Conservation (phyloP, 108 stramenopile species). For the Epithemia pelagica region DNA sequence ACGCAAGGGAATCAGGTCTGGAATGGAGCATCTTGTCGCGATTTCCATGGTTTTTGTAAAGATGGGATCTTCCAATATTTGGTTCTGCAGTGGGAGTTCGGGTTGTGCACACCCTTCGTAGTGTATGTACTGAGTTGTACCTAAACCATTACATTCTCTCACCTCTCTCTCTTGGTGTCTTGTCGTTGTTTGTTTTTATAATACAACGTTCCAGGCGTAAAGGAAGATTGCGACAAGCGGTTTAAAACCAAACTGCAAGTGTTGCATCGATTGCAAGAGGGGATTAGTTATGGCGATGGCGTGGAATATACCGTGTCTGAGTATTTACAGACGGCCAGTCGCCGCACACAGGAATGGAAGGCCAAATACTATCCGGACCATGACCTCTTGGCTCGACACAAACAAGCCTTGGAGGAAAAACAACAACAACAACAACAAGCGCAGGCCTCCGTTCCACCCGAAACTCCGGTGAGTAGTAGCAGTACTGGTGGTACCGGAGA, state of each 20-base stretch:
- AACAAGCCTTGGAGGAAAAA: conserved; percentile 7
- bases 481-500: background rate
- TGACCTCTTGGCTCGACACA: conserved; percentile 18
- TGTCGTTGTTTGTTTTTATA: background rate
- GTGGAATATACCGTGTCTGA: conserved; percentile 69
- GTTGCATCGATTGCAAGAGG: conserved; percentile 82
- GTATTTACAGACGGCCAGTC: conserved; percentile 60
- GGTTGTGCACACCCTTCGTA: background rate
- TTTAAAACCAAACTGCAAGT: conserved; percentile 83
- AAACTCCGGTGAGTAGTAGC: background rate
- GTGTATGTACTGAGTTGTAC: background rate
- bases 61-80: background rate
- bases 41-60: too few relatives aligned
- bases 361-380: conserved; percentile 46
- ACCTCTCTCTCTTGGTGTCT: conserved; percentile 4
- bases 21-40: too few relatives aligned
- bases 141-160: background rate
- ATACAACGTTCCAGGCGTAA: conserved; percentile 31
- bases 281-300: conserved; percentile 91
- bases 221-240: conserved; percentile 47
- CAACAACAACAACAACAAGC: conserved; percentile 1
- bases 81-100: background rate
- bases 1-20: too few relatives aligned
- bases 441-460: background rate
- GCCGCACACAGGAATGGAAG: conserved; percentile 62